Evolutionary conservation across 2,329 filamentous ascomycete species (phyloP).

Genomic region (Ophiocordyceps camponoti-rufipedis): DNA sequence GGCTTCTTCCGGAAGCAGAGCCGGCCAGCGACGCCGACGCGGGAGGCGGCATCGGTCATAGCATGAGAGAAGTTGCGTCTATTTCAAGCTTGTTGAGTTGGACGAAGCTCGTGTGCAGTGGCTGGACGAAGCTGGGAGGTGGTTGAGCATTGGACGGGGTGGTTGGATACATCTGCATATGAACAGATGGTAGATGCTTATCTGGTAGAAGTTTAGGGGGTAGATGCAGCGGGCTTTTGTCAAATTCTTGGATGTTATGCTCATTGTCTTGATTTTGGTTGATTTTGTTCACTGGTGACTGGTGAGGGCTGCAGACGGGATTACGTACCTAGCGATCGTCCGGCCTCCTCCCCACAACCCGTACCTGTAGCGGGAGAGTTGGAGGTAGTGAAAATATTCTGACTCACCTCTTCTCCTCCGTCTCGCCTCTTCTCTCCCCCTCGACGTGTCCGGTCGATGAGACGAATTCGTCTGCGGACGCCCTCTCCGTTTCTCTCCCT

Average conservation of each 20-base stretch:
- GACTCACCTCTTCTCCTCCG: constrained; percentile 1
- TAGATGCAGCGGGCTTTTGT: too few relatives aligned
- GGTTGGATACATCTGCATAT: too few relatives aligned
- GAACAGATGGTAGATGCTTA: too few relatives aligned
- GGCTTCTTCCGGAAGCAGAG: constrained; percentile 47
- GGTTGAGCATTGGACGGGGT: too few relatives aligned
- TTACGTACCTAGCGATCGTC: not conserved
- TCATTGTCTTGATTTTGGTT: not conserved
- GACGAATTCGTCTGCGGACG: constrained; percentile 6
- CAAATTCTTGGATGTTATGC: not conserved
- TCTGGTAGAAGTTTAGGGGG: too few relatives aligned
- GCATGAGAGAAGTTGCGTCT: too few relatives aligned
- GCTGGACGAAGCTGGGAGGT: too few relatives aligned
- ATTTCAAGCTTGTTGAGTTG: too few relatives aligned
- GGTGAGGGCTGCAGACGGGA: not conserved
- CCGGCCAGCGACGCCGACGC: constrained; percentile 30
- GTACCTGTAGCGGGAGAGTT: not conserved
- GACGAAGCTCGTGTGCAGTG: too few relatives aligned
- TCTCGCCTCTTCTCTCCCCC: not conserved
- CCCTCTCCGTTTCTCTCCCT: not conserved
- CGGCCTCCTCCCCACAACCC: not conserved
- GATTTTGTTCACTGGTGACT: not conserved
- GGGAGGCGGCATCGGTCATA: constrained; percentile 3
- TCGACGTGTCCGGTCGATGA: constrained; percentile 8
- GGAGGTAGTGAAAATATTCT: not conserved